These are phyloP conservation scores for Raphidocelis subcapitata DNA, from an alignment of 139 green algal genomes.

Conservation along the genomic window DNA sequence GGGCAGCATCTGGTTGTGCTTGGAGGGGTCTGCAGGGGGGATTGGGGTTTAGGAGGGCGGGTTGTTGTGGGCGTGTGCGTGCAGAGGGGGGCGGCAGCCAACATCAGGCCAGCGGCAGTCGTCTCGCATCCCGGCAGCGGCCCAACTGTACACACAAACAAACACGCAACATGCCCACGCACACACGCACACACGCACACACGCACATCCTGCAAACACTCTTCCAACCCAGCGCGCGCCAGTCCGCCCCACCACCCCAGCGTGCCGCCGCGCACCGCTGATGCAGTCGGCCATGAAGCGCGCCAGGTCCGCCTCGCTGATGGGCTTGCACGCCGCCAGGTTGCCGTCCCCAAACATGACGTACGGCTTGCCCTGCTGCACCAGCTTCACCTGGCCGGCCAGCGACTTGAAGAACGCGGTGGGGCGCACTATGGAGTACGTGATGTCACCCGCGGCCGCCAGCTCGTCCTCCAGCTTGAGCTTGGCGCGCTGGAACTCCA, in stretches of 20 bases:
- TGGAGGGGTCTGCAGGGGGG: conserved; percentile 11
- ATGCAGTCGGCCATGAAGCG: conserved; percentile 93
- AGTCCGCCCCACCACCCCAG: too few relatives aligned
- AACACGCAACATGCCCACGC: too few relatives aligned
- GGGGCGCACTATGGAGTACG: conserved; percentile 94
- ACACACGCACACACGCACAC: too few relatives aligned
- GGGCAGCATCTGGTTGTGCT: conserved; percentile 76
- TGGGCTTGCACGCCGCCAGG: conserved; percentile 97
- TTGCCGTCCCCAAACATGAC: conserved; percentile 99
- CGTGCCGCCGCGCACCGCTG: conserved; percentile 2
- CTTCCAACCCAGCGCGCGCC: too few relatives aligned
- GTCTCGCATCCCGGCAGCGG: too few relatives aligned
- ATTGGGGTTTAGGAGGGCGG: conserved; percentile 8
- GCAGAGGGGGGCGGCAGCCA: too few relatives aligned
- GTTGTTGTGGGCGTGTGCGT: too few relatives aligned
- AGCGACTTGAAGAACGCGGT: conserved; percentile 99
- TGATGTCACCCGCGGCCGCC: conserved; percentile 76
- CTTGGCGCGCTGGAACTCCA: conserved; percentile 99
- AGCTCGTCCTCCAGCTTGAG: conserved; percentile 93
- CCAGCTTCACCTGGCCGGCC: conserved; percentile 67
- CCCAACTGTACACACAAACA: too few relatives aligned
- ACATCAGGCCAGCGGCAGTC: too few relatives aligned
- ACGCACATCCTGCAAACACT: too few relatives aligned
- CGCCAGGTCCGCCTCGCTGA: conserved; percentile 94
- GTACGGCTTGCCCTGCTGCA: conserved; percentile 85